Evolutionary conservation across 1,284 basidiomycete genomes (phyloP).

Genomic region (Trichosporon sp.): DNA sequence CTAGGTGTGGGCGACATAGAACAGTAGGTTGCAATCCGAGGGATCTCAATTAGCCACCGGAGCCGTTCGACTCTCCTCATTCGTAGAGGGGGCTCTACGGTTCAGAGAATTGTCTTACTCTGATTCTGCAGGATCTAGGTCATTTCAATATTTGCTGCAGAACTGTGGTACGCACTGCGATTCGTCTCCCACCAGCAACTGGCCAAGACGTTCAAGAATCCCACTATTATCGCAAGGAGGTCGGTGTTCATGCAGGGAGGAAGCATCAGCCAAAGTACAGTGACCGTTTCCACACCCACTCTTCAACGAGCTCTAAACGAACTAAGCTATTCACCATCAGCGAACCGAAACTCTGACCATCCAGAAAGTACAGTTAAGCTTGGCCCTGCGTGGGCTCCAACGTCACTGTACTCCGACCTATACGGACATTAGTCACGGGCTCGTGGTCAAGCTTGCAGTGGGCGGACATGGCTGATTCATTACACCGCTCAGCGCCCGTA

Average conservation of each 20-base stretch:
- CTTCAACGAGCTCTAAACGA: slow-evolving; percentile 6
- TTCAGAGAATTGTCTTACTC: slow-evolving; percentile 6
- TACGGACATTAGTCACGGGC: neutral
- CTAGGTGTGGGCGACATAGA: no score
- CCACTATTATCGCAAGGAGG: no score
- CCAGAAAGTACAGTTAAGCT: neutral
- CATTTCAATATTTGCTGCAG: neutral
- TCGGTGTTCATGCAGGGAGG: no score
- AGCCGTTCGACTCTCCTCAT: neutral
- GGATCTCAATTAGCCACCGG: neutral
- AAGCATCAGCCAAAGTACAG: no score
- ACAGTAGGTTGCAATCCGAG: neutral
- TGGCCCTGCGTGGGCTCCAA: neutral
- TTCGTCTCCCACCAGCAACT: neutral
- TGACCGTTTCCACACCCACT: neutral
- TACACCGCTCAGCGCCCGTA: neutral
- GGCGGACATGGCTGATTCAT: neutral
- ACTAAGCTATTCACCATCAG: slow-evolving; percentile 16
- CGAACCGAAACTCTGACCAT: neutral
- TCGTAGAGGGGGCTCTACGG: neutral
- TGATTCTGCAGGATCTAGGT: neutral
- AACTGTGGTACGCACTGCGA: slow-evolving; percentile 3
- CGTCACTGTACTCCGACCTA: neutral
- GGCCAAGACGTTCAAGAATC: neutral
- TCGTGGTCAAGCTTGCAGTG: neutral